phyloP scores from a whole-genome alignment of 1,284 basidiomycete genomes.

The Ustilago trichophora region DNA sequence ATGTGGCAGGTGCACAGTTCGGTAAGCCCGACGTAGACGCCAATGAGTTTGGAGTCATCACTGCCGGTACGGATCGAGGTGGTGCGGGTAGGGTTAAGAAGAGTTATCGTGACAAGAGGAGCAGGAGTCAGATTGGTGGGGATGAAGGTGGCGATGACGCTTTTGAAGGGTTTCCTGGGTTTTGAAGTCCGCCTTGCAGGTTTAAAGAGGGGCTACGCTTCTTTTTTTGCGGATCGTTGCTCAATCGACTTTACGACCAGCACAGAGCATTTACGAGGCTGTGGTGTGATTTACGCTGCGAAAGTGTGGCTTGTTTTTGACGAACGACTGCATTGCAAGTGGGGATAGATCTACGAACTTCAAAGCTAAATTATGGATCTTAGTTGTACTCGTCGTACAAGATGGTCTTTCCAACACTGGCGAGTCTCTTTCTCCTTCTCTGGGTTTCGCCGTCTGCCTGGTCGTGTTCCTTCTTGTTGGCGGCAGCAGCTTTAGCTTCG shows the following conservation, averaged over 20 bases:
- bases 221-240: no score
- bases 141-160: constrained; percentile 1
- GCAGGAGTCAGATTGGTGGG: background rate
- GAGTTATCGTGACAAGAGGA: constrained; percentile 30
- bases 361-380: no score
- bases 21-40: constrained; percentile 26
- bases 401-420: constrained; percentile 44
- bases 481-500: constrained; percentile 7
- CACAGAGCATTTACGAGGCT: no score
- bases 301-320: no score
- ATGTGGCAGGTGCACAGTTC: constrained; percentile 6
- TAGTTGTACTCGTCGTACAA: constrained; percentile 50
- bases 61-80: constrained; percentile 24
- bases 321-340: no score
- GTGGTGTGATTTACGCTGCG: no score
- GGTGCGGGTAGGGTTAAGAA: constrained; percentile 32
- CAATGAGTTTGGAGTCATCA: constrained; percentile 37
- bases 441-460: background rate
- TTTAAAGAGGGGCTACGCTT: no score
- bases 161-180: constrained; percentile 40
- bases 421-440: constrained; percentile 26
- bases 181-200: no score
- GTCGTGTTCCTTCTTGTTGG: no score
- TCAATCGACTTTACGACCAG: no score
- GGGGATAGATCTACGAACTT: no score